A percentile compares a stretch with the other conserved stretches of the same genome.
These are phyloP conservation scores for Cladobotryum mycophilum DNA, from an alignment of 2,329 filamentous ascomycete genomes.

Conservation along the genomic window DNA sequence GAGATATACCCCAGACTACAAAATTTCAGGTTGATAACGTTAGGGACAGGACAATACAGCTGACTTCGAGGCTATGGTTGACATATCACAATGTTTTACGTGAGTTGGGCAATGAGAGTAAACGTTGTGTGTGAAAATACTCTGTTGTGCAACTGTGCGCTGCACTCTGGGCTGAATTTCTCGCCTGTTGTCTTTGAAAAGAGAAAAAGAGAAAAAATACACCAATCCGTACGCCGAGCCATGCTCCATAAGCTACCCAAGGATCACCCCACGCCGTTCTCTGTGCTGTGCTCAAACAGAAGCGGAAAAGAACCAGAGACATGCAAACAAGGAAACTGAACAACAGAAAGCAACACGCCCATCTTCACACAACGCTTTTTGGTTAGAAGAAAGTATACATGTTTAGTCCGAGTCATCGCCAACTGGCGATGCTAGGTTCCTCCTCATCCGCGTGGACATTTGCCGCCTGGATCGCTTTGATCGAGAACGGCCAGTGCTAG, in stretches of 20 bases:
- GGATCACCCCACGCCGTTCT: background rate
- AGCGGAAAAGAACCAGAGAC: conserved; percentile 5
- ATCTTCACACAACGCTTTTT: background rate
- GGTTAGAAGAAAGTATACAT: background rate
- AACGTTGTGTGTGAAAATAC: too few species aligned
- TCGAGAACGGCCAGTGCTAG: conserved; percentile 19
- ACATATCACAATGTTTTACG: too few species aligned
- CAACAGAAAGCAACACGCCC: background rate
- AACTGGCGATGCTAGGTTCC: conserved; percentile 28
- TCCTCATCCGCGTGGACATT: conserved; percentile 24
- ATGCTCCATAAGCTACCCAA: conserved; percentile 1
- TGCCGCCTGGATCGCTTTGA: conserved; percentile 25
- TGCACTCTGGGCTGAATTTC: conserved; percentile 3
- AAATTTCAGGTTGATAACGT: too few species aligned
- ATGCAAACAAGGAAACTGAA: conserved; percentile 7
- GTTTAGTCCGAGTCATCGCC: conserved; percentile 31
- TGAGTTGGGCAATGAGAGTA: too few species aligned
- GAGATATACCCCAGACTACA: background rate
- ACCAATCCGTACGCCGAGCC: conserved; percentile 4
- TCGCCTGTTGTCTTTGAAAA: conserved; percentile 7
- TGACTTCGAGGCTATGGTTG: too few species aligned
- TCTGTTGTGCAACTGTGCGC: too few species aligned
- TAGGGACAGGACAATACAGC: too few species aligned
- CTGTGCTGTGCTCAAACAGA: background rate
- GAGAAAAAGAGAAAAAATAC: conserved; percentile 3